Evolutionary conservation across 352 stramenopile species (phyloP).

Genomic region (Phytophthora cryptogea): DNA sequence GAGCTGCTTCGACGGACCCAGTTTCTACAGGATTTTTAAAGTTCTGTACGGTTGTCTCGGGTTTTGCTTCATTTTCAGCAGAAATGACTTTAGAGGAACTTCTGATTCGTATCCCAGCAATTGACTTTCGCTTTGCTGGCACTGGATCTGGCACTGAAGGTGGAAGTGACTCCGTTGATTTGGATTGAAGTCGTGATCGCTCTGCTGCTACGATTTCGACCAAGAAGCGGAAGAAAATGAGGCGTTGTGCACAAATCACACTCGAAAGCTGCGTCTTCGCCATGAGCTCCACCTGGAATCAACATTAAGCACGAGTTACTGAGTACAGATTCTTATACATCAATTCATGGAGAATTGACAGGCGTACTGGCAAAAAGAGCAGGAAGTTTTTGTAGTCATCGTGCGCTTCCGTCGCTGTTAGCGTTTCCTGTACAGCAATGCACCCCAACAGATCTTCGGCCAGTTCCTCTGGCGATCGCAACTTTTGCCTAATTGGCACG

Average conservation of each 20-base stretch:
- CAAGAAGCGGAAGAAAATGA: conserved; percentile 65
- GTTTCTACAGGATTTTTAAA: conserved; percentile 1
- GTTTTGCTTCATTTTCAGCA: not conserved
- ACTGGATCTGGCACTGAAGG: not conserved
- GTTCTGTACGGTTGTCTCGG: not conserved
- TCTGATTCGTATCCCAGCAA: conserved; percentile 9
- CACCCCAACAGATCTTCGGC: conserved; percentile 21
- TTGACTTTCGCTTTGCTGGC: conserved; percentile 3
- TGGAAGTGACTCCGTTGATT: conserved; percentile 4
- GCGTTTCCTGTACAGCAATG: conserved; percentile 15
- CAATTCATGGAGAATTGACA: not conserved
- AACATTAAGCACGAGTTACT: not conserved
- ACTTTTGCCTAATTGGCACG: conserved; percentile 4
- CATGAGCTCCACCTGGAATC: conserved; percentile 43
- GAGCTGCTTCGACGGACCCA: conserved; percentile 1
- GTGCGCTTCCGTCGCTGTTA: not conserved
- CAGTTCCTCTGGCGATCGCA: conserved; percentile 12
- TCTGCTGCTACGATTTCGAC: conserved; percentile 41
- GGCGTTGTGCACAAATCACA: conserved; percentile 52
- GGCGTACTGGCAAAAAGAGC: conserved; percentile 43
- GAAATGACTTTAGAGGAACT: conserved; percentile 1
- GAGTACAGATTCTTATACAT: not conserved
- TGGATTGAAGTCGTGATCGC: conserved; percentile 7
- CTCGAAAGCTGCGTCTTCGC: conserved; percentile 43
- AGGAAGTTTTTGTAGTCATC: conserved; percentile 22